Evolutionary conservation across 805 yeast genomes (phyloP).

Genomic region (Saturnispora galanensis): DNA sequence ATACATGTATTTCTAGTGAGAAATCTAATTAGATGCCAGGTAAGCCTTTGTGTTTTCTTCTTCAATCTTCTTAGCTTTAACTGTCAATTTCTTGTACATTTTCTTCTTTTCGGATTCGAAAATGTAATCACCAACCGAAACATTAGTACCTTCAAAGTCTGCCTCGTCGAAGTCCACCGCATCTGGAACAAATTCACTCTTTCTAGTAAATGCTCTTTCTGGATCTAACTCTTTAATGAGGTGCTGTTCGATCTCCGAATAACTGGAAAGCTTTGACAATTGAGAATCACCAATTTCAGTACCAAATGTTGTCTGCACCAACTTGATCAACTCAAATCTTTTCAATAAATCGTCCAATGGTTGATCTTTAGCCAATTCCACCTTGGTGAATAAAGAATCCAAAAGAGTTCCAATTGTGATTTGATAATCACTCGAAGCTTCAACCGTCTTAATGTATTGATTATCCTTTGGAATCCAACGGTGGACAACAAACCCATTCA

Average conservation of each 20-base stretch:
- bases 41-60: slow-evolving; percentile 9
- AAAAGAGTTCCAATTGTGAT: slow-evolving; percentile 15
- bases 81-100: slow-evolving; percentile 37
- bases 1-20: not conserved
- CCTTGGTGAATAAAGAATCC: slow-evolving; percentile 9
- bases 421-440: slow-evolving; percentile 10
- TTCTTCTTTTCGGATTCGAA: slow-evolving; percentile 35
- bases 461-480: slow-evolving; percentile 26
- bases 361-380: not conserved
- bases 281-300: slow-evolving; percentile 44
- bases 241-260: slow-evolving; percentile 30
- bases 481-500: slow-evolving; percentile 23
- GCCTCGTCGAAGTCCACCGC: slow-evolving; percentile 53
- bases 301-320: slow-evolving; percentile 38
- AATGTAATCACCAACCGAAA: slow-evolving; percentile 44
- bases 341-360: slow-evolving; percentile 30
- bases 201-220: slow-evolving; percentile 29
- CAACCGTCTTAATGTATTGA: slow-evolving; percentile 10
- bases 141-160: slow-evolving; percentile 49
- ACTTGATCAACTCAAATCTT: slow-evolving; percentile 42
- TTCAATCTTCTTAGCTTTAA: slow-evolving; percentile 24
- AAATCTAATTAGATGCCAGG: not conserved
- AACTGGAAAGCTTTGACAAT: slow-evolving; percentile 32
- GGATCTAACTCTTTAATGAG: slow-evolving; percentile 31
- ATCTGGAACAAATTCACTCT: slow-evolving; percentile 59